A percentile compares a stretch with the other conserved stretches of the same genome.
Evolutionary conservation across 768 basidiomycete genomes (phyloP).

Genomic region (Boletus eberwhitei): DNA sequence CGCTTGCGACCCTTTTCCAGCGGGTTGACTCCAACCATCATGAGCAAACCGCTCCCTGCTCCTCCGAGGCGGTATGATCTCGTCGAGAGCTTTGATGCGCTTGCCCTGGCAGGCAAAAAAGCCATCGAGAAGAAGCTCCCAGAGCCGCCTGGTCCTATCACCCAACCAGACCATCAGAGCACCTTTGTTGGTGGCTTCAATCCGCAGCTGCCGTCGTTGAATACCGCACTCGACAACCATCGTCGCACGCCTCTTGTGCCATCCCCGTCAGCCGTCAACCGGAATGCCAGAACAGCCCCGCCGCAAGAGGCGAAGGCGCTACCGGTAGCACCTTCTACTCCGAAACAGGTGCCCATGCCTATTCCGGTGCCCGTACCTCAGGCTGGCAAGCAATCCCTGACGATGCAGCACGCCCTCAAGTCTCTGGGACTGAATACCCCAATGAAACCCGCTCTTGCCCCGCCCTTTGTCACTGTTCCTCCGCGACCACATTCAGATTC

Average conservation of each 20-base stretch:
- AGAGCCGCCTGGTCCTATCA: not conserved
- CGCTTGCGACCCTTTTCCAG: slow-evolving; percentile 13
- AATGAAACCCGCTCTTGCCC: slow-evolving; percentile 16
- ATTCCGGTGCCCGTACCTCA: slow-evolving; percentile 36
- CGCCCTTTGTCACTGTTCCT: slow-evolving; percentile 16
- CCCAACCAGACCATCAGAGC: not conserved
- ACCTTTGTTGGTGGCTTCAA: slow-evolving; percentile 52
- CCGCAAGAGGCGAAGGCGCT: not conserved
- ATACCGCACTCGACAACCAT: slow-evolving; percentile 4
- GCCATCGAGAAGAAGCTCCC: slow-evolving; percentile 15
- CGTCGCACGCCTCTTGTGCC: slow-evolving; percentile 7
- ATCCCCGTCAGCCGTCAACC: slow-evolving; percentile 6
- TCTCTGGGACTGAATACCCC: slow-evolving; percentile 9
- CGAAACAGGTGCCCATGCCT: slow-evolving; percentile 18
- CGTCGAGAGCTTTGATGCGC: slow-evolving; percentile 31
- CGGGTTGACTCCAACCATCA: slow-evolving; percentile 10
- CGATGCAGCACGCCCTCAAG: slow-evolving; percentile 23
- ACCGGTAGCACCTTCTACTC: slow-evolving; percentile 2
- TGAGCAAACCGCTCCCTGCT: slow-evolving; percentile 18
- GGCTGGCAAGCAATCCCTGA: slow-evolving; percentile 13
- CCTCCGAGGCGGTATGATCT: slow-evolving; percentile 25
- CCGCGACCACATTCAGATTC: slow-evolving; percentile 36
- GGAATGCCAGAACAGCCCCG: not conserved
- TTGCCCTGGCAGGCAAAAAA: slow-evolving; percentile 29
- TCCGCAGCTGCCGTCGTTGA: slow-evolving; percentile 13